Conservation (phyloP, 176 grass and related monocot species). For the Musa beccarii region DNA sequence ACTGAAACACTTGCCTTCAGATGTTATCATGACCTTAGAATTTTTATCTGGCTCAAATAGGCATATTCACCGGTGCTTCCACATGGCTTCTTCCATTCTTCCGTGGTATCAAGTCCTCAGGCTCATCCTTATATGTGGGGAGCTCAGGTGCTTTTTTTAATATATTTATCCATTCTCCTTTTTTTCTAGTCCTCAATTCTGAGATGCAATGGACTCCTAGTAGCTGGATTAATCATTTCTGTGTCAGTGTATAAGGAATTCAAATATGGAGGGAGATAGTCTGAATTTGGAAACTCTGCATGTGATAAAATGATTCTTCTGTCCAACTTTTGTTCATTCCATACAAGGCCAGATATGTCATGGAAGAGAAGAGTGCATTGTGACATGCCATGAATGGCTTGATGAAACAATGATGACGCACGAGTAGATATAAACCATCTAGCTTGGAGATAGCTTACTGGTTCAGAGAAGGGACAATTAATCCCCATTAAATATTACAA, state of each 20-base stretch:
- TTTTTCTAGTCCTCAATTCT: background rate
- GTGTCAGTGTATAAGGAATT: background rate
- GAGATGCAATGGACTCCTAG: background rate
- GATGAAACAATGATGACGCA: background rate
- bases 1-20: too few relatives aligned
- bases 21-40: background rate
- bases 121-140: conserved; percentile 98
- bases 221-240: background rate
- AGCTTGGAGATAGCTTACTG: background rate
- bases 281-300: background rate
- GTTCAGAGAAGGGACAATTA: too few relatives aligned
- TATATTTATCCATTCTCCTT: background rate
- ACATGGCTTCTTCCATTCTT: conserved; percentile 83
- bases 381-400: background rate
- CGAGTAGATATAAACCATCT: background rate
- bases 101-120: conserved; percentile 67
- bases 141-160: conserved; percentile 42
- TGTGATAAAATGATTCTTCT: background rate
- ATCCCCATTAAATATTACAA: too few relatives aligned
- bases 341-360: background rate
- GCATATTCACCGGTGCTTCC: conserved; percentile 86
- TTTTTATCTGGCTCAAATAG: conserved; percentile 28
- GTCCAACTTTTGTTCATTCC: background rate
- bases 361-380: background rate
- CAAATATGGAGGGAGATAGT: background rate